Evolutionary conservation across 768 basidiomycete genomes (phyloP).

Genomic region (Phanerochaete sordida): DNA sequence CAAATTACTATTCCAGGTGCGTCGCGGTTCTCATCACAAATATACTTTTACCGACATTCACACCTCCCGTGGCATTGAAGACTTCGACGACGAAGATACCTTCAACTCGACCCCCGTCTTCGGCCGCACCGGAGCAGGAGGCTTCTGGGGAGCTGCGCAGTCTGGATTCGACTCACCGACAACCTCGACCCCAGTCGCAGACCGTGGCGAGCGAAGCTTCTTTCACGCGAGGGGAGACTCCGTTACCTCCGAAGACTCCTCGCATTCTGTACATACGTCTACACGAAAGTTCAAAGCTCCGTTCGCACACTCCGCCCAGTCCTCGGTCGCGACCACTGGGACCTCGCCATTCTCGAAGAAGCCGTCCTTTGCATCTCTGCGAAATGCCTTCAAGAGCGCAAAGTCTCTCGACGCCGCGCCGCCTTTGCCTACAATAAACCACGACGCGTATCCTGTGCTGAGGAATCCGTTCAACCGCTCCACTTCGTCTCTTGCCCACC

Average conservation of each 20-base stretch:
- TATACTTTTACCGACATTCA: not conserved
- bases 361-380: slow-evolving; percentile 80
- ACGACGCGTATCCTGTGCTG: slow-evolving; percentile 63
- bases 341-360: slow-evolving; percentile 70
- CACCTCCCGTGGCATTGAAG: slow-evolving; percentile 33
- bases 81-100: slow-evolving; percentile 80
- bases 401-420: slow-evolving; percentile 49
- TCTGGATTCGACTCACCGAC: slow-evolving; percentile 69
- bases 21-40: not conserved
- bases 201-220: slow-evolving; percentile 54
- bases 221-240: slow-evolving; percentile 83
- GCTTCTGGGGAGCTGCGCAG: slow-evolving; percentile 25
- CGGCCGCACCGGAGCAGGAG: slow-evolving; percentile 48
- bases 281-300: slow-evolving; percentile 42
- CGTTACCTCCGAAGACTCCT: slow-evolving; percentile 72
- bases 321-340: slow-evolving; percentile 54
- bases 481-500: slow-evolving; percentile 64
- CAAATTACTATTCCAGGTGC: slow-evolving; percentile 49
- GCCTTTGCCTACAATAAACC: slow-evolving; percentile 71
- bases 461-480: slow-evolving; percentile 84
- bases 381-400: slow-evolving; percentile 79
- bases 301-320: slow-evolving; percentile 69
- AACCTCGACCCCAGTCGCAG: slow-evolving; percentile 47
- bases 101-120: slow-evolving; percentile 61
- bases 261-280: slow-evolving; percentile 45